Conservation (phyloP, 768 basidiomycete species). For the Scleroderma citrinum region DNA sequence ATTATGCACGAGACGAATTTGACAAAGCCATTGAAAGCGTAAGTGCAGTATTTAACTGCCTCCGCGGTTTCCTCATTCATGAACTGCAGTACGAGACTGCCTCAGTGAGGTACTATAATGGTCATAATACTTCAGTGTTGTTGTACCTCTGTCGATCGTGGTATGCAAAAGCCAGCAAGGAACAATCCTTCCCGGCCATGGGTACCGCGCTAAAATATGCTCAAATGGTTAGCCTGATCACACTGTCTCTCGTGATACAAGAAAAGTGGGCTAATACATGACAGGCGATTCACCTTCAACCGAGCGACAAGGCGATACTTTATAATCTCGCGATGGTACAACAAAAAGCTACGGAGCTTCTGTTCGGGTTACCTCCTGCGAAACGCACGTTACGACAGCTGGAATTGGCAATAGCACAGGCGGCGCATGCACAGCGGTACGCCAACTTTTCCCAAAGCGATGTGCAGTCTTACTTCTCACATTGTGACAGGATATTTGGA, state of each 20-base stretch:
- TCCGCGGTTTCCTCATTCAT: not conserved
- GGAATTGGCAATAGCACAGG: slow-evolving; percentile 70
- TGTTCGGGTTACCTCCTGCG: slow-evolving; percentile 64
- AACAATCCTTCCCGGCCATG: slow-evolving; percentile 79
- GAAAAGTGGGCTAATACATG: not conserved
- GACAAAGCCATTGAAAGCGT: slow-evolving; percentile 96
- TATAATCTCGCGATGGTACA: slow-evolving; percentile 99
- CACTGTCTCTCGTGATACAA: not conserved
- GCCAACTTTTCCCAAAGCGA: slow-evolving; percentile 11
- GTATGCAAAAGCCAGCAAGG: slow-evolving; percentile 91
- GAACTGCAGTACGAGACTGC: slow-evolving; percentile 82
- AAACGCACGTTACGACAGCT: slow-evolving; percentile 83
- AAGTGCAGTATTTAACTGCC: slow-evolving; percentile 22
- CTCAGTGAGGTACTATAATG: slow-evolving; percentile 67
- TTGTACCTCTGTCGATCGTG: slow-evolving; percentile 88
- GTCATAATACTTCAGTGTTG: slow-evolving; percentile 69
- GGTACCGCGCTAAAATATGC: slow-evolving; percentile 79
- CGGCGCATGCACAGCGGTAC: slow-evolving; percentile 81
- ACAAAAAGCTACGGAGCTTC: slow-evolving; percentile 90
- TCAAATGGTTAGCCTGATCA: slow-evolving; percentile 51
- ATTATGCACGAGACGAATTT: slow-evolving; percentile 88
- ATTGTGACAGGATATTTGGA: slow-evolving; percentile 61
- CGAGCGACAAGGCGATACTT: slow-evolving; percentile 81
- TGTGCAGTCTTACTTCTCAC: not conserved
- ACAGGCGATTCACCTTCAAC: slow-evolving; percentile 80